Percentiles rank a stretch among this genome's conserved stretches.
Conservation (phyloP, 306 rosid genomes). For the Cajanus cajan region DNA sequence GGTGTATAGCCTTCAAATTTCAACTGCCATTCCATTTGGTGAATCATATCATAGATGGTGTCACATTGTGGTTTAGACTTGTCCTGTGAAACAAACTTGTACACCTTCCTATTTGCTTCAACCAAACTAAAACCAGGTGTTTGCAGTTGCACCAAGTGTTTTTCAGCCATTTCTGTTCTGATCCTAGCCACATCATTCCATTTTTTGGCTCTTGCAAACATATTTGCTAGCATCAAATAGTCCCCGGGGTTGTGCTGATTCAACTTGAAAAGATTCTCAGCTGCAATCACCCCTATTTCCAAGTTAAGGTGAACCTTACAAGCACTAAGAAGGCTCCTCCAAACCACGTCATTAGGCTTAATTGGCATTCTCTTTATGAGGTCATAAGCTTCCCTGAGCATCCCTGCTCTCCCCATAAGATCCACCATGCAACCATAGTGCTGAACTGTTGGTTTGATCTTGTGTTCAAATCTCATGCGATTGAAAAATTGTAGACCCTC, state of each 20-base stretch:
- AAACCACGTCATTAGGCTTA: constrained; percentile 61
- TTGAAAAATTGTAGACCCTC: constrained; percentile 61
- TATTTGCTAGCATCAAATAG: constrained; percentile 63
- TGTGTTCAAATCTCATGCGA: constrained; percentile 58
- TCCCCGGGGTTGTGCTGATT: constrained; percentile 57
- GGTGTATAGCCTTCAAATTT: constrained; percentile 78
- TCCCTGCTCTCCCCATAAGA: constrained; percentile 71
- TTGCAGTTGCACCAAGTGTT: constrained; percentile 54
- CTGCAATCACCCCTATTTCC: constrained; percentile 63
- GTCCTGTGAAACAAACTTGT: constrained; percentile 82
- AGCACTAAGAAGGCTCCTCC: constrained; percentile 86
- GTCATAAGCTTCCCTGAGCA: constrained; percentile 64
- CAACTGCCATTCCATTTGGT: constrained; percentile 98
- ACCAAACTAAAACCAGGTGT: constrained; percentile 76
- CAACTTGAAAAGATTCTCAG: constrained; percentile 47
- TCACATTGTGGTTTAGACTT: constrained; percentile 48
- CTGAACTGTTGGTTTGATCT: constrained; percentile 61
- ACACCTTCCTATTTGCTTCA: constrained; percentile 60
- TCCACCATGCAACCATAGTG: constrained; percentile 89
- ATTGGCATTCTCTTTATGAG: constrained; percentile 58
- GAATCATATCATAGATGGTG: constrained; percentile 62
- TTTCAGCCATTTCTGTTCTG: constrained; percentile 53
- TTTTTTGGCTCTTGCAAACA: constrained; percentile 63
- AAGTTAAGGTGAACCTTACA: constrained; percentile 67
- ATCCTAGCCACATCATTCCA: constrained; percentile 72